These are phyloP conservation scores for Iris macrosiphon DNA, from an alignment of 106 monocot species.

Conservation along the genomic window DNA sequence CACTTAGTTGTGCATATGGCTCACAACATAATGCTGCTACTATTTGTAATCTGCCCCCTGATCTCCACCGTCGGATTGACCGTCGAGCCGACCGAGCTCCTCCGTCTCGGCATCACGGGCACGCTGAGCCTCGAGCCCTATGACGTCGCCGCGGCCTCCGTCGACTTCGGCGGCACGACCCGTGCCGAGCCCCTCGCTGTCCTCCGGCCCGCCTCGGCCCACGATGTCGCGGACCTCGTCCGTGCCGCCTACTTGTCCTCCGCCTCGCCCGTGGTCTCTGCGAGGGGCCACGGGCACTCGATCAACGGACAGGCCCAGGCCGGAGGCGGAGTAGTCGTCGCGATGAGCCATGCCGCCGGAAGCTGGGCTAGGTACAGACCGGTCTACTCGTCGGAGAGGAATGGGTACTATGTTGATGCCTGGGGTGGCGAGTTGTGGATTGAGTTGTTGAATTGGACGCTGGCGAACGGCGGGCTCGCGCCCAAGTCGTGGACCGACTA, in stretches of 20 bases:
- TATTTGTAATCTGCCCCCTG: conserved; percentile 40
- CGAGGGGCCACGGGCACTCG: conserved; percentile 89
- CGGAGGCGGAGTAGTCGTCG: conserved; percentile 54
- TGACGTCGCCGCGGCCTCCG: conserved; percentile 24
- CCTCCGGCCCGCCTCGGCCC: conserved; percentile 36
- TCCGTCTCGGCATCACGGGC: conserved; percentile 13
- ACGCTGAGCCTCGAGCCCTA: conserved; percentile 28
- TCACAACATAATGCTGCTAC: conserved; percentile 18
- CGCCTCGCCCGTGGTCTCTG: conserved; percentile 42
- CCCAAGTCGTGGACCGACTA: conserved; percentile 95
- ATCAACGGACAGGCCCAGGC: conserved; percentile 70
- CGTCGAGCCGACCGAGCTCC: conserved; percentile 17
- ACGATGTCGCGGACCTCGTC: conserved; percentile 35
- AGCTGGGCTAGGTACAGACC: not conserved
- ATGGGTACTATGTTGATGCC: conserved; percentile 54
- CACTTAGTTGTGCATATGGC: conserved; percentile 14
- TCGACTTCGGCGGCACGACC: conserved; percentile 49
- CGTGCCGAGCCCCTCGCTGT: conserved; percentile 42
- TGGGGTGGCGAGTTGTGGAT: conserved; percentile 86
- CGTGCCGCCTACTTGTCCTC: conserved; percentile 27
- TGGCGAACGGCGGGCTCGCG: conserved; percentile 56
- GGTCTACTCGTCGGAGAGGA: conserved; percentile 13
- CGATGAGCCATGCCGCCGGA: conserved; percentile 30
- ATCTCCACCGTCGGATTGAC: conserved; percentile 51
- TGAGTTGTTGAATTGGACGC: conserved; percentile 58